phyloP scores from a whole-genome alignment of 2,329 filamentous ascomycete species.

The Fusarium odoratissimum region DNA sequence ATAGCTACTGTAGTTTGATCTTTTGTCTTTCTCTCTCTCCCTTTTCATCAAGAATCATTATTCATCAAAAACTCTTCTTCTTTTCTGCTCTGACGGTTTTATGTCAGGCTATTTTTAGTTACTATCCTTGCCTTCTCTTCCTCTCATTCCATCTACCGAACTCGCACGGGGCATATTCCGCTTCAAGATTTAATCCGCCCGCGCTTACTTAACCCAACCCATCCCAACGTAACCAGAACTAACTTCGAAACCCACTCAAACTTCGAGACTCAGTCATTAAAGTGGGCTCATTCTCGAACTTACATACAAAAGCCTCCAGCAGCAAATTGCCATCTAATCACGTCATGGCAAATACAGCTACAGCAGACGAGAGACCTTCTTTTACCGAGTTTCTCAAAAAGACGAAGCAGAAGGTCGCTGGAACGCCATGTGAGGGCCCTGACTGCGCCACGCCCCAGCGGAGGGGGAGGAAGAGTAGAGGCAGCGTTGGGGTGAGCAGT shows the following conservation, averaged over 20 bases:
- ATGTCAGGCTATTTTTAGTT: conserved; percentile 17
- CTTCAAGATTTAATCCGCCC: conserved; percentile 3
- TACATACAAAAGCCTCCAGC: conserved; percentile 5
- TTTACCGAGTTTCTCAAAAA: conserved; percentile 62
- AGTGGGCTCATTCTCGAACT: conserved; percentile 25
- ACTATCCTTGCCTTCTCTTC: neutral
- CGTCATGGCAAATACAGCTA: conserved; percentile 15
- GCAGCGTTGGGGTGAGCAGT: conserved; percentile 25
- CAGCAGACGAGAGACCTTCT: conserved; percentile 51
- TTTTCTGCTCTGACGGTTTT: neutral
- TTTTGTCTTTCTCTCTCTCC: neutral
- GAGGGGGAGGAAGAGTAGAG: conserved; percentile 16
- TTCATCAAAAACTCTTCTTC: neutral
- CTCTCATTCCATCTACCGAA: conserved; percentile 4
- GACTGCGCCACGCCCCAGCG: conserved; percentile 16
- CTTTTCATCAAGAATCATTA: neutral
- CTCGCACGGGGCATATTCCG: conserved; percentile 7
- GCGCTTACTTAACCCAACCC: conserved; percentile 24
- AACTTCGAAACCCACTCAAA: conserved; percentile 14
- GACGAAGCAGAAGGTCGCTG: conserved; percentile 50
- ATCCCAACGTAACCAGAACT: conserved; percentile 10
- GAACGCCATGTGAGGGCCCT: conserved; percentile 18
- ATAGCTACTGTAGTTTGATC: neutral
- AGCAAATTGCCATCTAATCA: neutral
- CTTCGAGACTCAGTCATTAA: conserved; percentile 21